phyloP scores from a whole-genome alignment of 2,329 filamentous ascomycete genomes.

The Alternaria incomplexa region DNA sequence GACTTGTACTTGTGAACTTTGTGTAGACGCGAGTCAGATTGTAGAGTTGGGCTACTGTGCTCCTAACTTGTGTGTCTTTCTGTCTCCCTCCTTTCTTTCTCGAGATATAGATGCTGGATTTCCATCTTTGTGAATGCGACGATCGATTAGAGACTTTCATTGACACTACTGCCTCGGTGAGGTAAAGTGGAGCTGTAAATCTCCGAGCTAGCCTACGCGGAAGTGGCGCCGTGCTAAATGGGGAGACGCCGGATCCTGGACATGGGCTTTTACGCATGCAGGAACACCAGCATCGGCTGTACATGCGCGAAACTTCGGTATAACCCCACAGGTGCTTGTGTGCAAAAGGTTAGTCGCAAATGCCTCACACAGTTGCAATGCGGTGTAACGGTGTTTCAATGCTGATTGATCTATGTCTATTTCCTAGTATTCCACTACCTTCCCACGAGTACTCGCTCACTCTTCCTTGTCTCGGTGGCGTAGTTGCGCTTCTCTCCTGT shows the following conservation, averaged over 20 bases:
- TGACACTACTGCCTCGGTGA: background rate
- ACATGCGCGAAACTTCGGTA: background rate
- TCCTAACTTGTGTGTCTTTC: background rate
- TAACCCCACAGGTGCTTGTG: background rate
- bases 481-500: slow-evolving; percentile 32
- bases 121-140: background rate
- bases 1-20: background rate
- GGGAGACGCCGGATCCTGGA: background rate
- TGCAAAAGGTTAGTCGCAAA: background rate
- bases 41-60: background rate
- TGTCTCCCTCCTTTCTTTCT: background rate
- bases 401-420: background rate
- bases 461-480: slow-evolving; percentile 28
- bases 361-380: background rate
- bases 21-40: background rate
- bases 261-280: background rate
- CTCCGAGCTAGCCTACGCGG: background rate
- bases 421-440: background rate
- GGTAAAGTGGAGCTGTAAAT: slow-evolving; percentile 1
- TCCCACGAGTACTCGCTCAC: slow-evolving; percentile 14
- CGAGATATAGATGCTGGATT: background rate
- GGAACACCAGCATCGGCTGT: background rate
- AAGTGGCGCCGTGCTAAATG: slow-evolving; percentile 4
- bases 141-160: background rate
- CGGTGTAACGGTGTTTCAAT: background rate